A percentile compares a stretch with the other conserved stretches of the same genome.
Evolutionary conservation across 2,329 filamentous ascomycete genomes (phyloP).

Genomic region (Colletotrichum chrysophilum): DNA sequence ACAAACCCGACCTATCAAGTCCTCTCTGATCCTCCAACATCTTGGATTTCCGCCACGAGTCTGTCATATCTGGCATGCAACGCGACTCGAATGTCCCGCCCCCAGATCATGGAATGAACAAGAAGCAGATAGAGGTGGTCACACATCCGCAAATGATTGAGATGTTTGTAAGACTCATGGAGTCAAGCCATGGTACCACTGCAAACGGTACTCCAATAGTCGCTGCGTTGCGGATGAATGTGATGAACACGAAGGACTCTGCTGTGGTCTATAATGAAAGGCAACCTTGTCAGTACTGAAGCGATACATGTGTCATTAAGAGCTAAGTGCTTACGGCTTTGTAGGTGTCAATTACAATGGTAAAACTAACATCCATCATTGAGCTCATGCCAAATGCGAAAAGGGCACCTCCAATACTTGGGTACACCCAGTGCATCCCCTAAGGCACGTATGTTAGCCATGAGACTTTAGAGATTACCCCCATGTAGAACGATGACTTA

Average conservation of each 20-base stretch:
- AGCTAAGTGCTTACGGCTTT: not conserved
- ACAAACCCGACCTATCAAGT: not conserved
- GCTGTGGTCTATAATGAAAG: not conserved
- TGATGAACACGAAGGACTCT: not conserved
- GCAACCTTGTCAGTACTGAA: not conserved
- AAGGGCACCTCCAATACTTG: conserved; percentile 38
- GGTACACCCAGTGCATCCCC: conserved; percentile 49
- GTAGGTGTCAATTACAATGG: not conserved
- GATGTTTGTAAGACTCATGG: not conserved
- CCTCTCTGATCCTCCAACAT: not conserved
- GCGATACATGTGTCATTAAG: accelerated
- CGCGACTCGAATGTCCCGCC: not conserved
- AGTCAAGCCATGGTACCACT: not conserved
- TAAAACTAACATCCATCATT: conserved; percentile 35
- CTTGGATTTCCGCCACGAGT: not conserved
- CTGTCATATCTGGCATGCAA: not conserved
- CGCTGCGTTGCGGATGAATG: not conserved
- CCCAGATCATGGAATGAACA: not conserved
- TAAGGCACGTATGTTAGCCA: conserved; percentile 14
- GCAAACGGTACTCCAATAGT: not conserved
- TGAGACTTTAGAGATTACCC: accelerated
- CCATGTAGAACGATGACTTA: conserved; percentile 5
- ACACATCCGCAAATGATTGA: not conserved
- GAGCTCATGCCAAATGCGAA: conserved; percentile 44
- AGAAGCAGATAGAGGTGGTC: not conserved